These are phyloP conservation scores for Dacryopinax spathularia DNA, from an alignment of 768 basidiomycete species.

Conservation along the genomic window DNA sequence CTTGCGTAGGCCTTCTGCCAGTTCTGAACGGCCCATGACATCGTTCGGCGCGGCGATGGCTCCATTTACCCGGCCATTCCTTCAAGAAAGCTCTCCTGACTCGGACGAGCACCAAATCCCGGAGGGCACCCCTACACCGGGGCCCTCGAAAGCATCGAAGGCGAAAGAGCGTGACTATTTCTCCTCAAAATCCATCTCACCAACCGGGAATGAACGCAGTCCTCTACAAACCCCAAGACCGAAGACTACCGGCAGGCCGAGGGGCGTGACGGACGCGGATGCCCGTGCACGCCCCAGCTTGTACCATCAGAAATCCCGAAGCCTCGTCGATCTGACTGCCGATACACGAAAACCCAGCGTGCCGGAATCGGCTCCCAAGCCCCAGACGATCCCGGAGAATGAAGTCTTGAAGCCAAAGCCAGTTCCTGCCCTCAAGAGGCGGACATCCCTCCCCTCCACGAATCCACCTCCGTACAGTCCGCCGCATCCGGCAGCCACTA, in stretches of 20 bases:
- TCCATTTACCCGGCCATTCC: background rate
- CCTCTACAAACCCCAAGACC: background rate
- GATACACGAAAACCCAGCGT: conserved; percentile 9
- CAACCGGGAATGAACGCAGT: background rate
- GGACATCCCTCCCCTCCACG: conserved; percentile 9
- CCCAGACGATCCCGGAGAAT: conserved; percentile 13
- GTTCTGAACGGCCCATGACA: background rate
- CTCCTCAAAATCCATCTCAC: background rate
- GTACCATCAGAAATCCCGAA: conserved; percentile 14
- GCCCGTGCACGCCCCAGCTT: conserved; percentile 9
- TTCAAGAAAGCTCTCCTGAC: background rate
- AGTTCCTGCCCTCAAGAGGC: background rate
- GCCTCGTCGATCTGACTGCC: conserved; percentile 13
- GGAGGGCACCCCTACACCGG: background rate
- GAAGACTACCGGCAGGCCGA: background rate
- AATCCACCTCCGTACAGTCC: conserved; percentile 27
- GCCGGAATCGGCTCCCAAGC: conserved; percentile 9
- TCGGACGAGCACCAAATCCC: background rate
- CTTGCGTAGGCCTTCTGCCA: background rate
- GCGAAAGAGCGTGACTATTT: background rate
- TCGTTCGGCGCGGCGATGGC: background rate
- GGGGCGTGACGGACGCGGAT: background rate
- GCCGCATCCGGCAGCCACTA: conserved; percentile 21
- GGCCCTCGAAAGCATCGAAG: background rate
- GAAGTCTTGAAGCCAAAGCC: conserved; percentile 10